Percentiles rank a stretch among this genome's conserved stretches.
Conservation (phyloP, 176 grass and related monocot genomes). For the Rhipidocladum racemiflorum region DNA sequence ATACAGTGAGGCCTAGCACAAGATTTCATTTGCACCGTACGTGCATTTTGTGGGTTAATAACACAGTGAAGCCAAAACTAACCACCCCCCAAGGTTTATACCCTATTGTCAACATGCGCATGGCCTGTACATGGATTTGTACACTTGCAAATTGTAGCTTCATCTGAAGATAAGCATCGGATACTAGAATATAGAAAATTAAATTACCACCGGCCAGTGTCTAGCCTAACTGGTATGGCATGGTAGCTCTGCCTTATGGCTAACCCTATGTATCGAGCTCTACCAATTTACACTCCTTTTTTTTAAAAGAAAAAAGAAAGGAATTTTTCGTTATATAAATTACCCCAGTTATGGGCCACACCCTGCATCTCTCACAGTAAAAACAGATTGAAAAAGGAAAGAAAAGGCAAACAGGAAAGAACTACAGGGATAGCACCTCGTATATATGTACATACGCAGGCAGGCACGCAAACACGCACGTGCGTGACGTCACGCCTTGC, state of each 20-base stretch:
- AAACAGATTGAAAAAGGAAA: not conserved
- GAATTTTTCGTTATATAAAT: not conserved
- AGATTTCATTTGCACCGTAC: not conserved
- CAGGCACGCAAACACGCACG: not conserved
- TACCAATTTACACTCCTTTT: too few species aligned
- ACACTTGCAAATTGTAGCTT: not conserved
- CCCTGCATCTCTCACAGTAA: conserved; percentile 57
- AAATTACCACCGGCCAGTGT: too few species aligned
- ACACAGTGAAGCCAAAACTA: not conserved
- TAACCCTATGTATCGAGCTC: too few species aligned
- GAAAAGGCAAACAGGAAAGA: not conserved
- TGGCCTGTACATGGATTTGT: not conserved
- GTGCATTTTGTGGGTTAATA: not conserved
- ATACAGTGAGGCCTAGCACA: not conserved
- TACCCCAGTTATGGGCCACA: conserved; percentile 32
- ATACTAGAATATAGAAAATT: not conserved
- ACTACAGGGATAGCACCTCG: conserved; percentile 6
- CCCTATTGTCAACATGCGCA: not conserved
- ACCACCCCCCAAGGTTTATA: not conserved
- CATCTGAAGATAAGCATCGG: not conserved
- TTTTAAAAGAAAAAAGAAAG: not conserved
- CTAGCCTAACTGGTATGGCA: too few species aligned
- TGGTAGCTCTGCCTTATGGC: too few species aligned
- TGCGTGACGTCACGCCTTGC: conserved; percentile 24
- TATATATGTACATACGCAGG: not conserved